Evolutionary conservation across 1,139 yeast species (phyloP).

Genomic region (Geotrichum restrictum): DNA sequence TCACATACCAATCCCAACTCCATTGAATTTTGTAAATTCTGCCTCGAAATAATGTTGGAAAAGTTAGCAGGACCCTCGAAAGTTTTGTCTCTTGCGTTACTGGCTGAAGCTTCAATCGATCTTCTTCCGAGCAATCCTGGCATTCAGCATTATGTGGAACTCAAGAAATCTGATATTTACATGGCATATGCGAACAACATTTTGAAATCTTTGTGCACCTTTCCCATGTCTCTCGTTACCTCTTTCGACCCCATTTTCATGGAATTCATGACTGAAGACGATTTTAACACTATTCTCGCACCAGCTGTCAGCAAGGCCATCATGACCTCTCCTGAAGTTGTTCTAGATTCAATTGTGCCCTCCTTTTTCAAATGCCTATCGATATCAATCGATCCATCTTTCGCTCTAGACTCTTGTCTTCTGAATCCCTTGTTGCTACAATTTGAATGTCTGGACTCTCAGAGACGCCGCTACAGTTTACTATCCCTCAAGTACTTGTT

Average conservation of each 20-base stretch:
- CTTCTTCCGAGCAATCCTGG: conserved; percentile 29
- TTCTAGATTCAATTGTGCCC: conserved; percentile 54
- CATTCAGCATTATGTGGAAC: conserved; percentile 26
- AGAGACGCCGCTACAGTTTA: conserved; percentile 55
- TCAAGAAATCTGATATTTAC: conserved; percentile 25
- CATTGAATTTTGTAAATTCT: conserved; percentile 23
- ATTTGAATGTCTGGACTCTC: conserved; percentile 66
- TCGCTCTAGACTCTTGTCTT: conserved; percentile 47
- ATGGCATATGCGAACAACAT: conserved; percentile 33
- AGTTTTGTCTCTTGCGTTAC: conserved; percentile 28
- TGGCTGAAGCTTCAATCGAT: conserved; percentile 35
- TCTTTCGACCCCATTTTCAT: conserved; percentile 44
- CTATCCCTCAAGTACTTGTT: conserved; percentile 39
- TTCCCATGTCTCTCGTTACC: conserved; percentile 30
- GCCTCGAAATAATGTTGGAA: conserved; percentile 24
- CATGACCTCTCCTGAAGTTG: conserved; percentile 74
- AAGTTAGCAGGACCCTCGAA: conserved; percentile 20
- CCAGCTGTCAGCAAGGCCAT: conserved; percentile 72
- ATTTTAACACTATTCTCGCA: conserved; percentile 46
- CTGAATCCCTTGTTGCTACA: conserved; percentile 58
- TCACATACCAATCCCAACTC: conserved; percentile 17
- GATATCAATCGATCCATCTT: conserved; percentile 40
- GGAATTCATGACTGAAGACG: conserved; percentile 44
- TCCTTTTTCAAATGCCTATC: conserved; percentile 45
- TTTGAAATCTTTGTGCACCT: conserved; percentile 33